Evolutionary conservation across 73 alveolate species (phyloP), one percentile per base, ranked within the genome.

Genomic region (Paramecium bursaria): DNA sequence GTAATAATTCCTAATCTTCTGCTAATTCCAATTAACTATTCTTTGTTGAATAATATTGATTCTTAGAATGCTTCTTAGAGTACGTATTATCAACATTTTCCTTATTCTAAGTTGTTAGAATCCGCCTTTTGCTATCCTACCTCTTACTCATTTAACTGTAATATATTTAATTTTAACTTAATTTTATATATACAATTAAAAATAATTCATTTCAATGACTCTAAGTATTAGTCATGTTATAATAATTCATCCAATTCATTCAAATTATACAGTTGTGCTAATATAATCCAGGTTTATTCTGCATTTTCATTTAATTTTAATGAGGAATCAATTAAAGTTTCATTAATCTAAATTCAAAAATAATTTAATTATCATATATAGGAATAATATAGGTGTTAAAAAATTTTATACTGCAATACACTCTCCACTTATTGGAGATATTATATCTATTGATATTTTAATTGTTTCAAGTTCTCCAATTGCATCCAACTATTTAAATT

Each of bases 381-480:
- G n/a, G 2, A 50, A 22, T 3, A 5, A 53, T 10, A 4, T 53
- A 0, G n/a, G 1, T 21, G 0, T 53, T 50, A 9, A 75, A 17
- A 9, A 75, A 27, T 15, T 2, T n/a, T 17, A 29, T 75, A 74
- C 91, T 49, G 74, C 92, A 35, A 85, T 75, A 33, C 91, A 75
- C 50, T 88, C 93, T 15, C 95, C 96, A 60, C 73, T 29, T 13
- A 80, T 85, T 4, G 96, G 98, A 22, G 94, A 86, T 48, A 85
- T 91, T 3, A 93, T 88, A 44, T 93, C 96, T 46, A 94, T 94
- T 27, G 95, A 92, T 15, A 93, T 91, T 75, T 91, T 93, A 21
- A 89, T 93, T 47, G 92, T 61, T 85, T 93, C 98, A 17, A 93
- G 75, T n/a, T 92, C 92, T 48, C 92, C 98, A 47, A 93, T 73